A percentile compares a stretch with the other conserved stretches of the same genome.
Conservation (phyloP, 192 early-diverging fungal genomes). For the Coemansia sp. region DNA sequence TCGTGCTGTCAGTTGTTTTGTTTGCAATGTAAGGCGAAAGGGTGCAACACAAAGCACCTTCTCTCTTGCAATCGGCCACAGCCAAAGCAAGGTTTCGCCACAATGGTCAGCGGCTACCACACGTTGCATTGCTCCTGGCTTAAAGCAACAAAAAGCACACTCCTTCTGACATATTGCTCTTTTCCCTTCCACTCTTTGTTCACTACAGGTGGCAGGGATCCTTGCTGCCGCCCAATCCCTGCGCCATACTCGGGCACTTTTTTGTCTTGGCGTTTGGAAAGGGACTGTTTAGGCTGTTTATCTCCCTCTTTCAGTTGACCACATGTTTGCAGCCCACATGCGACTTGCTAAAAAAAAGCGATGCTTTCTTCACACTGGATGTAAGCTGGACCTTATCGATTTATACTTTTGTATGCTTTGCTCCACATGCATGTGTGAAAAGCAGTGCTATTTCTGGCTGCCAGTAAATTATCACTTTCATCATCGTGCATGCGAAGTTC, state of each 20-base stretch:
- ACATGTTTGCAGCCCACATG: background rate
- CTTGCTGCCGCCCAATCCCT: background rate
- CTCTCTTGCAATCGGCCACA: background rate
- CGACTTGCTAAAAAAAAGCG: background rate
- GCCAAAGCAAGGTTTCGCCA: background rate
- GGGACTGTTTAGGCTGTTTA: background rate
- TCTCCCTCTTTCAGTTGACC: background rate
- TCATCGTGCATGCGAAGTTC: conserved; percentile 3
- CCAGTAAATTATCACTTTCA: background rate
- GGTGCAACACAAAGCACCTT: background rate
- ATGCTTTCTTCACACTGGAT: background rate
- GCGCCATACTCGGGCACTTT: background rate
- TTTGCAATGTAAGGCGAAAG: too few relatives aligned
- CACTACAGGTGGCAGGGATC: background rate
- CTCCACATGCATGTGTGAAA: background rate
- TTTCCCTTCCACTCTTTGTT: background rate
- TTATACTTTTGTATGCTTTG: too few relatives aligned
- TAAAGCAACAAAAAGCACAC: too few relatives aligned
- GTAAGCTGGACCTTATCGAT: background rate
- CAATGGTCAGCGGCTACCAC: background rate
- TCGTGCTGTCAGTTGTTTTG: too few relatives aligned
- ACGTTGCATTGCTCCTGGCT: too few relatives aligned
- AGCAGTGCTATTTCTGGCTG: background rate
- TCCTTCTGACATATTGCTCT: too few relatives aligned
- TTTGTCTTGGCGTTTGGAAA: background rate